Evolutionary conservation across 768 basidiomycete genomes (phyloP).

Genomic region (Naganishia vishniacii): DNA sequence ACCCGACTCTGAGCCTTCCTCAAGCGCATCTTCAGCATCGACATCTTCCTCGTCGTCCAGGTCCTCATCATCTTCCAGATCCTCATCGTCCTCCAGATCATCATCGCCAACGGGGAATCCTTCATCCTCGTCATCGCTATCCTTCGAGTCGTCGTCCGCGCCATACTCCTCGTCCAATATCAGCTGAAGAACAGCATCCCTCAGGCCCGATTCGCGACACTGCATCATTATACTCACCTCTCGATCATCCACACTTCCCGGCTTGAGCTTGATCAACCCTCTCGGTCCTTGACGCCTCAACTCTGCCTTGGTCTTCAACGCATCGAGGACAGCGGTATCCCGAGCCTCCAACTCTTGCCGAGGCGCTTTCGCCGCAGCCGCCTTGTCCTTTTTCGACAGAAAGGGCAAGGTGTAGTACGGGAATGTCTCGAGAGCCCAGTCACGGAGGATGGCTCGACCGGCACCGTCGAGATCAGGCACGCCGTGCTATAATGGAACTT

Average conservation of each 20-base stretch:
- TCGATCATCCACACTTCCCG: slow-evolving; percentile 51
- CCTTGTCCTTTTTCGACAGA: slow-evolving; percentile 28
- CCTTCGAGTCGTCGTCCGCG: slow-evolving; percentile 45
- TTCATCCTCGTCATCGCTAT: slow-evolving; percentile 43
- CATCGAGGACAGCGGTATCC: slow-evolving; percentile 55
- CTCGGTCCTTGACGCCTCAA: slow-evolving; percentile 55
- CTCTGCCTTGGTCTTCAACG: slow-evolving; percentile 60
- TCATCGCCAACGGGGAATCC: slow-evolving; percentile 40
- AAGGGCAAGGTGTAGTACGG: slow-evolving; percentile 65
- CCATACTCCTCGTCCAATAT: slow-evolving; percentile 51
- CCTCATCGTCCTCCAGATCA: slow-evolving; percentile 37
- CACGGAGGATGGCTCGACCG: slow-evolving; percentile 70
- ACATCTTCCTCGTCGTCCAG: slow-evolving; percentile 30
- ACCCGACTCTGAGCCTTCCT: slow-evolving; percentile 31
- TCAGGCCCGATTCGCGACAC: neutral
- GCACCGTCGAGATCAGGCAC: slow-evolving; percentile 67
- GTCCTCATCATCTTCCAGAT: slow-evolving; percentile 47
- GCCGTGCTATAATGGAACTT: too few relatives aligned
- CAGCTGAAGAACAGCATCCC: slow-evolving; percentile 44
- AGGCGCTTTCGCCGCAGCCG: slow-evolving; percentile 32
- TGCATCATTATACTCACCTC: slow-evolving; percentile 51
- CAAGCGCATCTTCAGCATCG: slow-evolving; percentile 35
- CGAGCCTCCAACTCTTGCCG: slow-evolving; percentile 50
- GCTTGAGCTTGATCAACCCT: slow-evolving; percentile 59
- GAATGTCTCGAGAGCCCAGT: slow-evolving; percentile 74